Evolutionary conservation across 2,329 filamentous ascomycete species (phyloP).

Genomic region (Colletotrichum shisoi): DNA sequence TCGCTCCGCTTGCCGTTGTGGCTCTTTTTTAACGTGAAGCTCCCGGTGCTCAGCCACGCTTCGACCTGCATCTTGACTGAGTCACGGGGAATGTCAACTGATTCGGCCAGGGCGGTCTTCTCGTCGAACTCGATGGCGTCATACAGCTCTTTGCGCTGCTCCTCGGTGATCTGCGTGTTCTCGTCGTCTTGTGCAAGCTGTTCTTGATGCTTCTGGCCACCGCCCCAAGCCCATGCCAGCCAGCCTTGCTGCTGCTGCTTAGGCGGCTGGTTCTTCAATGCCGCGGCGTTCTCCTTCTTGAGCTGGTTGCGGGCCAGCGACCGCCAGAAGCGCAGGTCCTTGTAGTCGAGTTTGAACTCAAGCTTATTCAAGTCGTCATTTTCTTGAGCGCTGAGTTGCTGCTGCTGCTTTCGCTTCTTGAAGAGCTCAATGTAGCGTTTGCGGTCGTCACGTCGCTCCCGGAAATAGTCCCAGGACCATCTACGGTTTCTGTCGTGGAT

Average conservation of each 20-base stretch:
- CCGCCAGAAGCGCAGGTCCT: constrained; percentile 96
- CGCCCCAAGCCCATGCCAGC: constrained; percentile 83
- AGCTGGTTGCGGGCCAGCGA: constrained; percentile 93
- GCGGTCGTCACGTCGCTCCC: constrained; percentile 88
- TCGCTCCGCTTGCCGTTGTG: constrained; percentile 80
- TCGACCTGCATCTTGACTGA: constrained; percentile 93
- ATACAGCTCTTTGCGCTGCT: constrained; percentile 95
- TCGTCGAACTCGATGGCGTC: constrained; percentile 99
- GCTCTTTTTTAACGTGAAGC: constrained; percentile 90
- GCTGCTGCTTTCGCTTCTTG: constrained; percentile 86
- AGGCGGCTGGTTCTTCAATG: constrained; percentile 71
- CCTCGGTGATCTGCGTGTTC: constrained; percentile 88
- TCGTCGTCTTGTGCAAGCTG: constrained; percentile 71
- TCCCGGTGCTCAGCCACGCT: constrained; percentile 91
- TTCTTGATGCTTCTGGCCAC: constrained; percentile 70
- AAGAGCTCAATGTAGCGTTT: constrained; percentile 90
- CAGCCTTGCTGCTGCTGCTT: constrained; percentile 79
- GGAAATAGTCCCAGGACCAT: constrained; percentile 97
- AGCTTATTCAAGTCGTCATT: constrained; percentile 75
- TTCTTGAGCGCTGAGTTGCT: constrained; percentile 75
- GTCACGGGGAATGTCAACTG: constrained; percentile 88
- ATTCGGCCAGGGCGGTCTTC: constrained; percentile 86
- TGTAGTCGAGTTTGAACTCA: constrained; percentile 89
- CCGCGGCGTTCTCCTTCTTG: constrained; percentile 90
- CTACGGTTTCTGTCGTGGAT: constrained; percentile 92